Percentiles rank a stretch among this genome's conserved stretches.
Evolutionary conservation across 2,329 filamentous ascomycete species (phyloP).

Genomic region (Metarhizium album): DNA sequence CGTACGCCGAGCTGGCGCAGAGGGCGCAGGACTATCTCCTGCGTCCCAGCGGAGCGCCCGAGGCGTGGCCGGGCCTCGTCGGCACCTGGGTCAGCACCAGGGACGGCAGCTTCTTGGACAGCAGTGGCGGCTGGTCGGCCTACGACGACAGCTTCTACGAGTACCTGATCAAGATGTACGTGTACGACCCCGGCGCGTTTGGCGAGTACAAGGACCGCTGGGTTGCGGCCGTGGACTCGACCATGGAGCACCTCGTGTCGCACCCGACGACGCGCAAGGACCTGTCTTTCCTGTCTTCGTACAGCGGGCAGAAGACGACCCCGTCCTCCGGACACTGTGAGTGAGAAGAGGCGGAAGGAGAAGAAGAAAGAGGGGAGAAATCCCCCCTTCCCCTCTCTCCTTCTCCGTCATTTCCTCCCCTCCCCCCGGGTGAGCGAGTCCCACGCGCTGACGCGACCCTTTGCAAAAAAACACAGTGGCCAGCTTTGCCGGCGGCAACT

Average conservation of each 20-base stretch:
- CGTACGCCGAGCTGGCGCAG: conserved; percentile 57
- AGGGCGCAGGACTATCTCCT: conserved; percentile 61
- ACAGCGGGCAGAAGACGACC: conserved; percentile 31
- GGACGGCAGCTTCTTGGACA: conserved; percentile 57
- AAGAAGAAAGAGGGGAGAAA: no score
- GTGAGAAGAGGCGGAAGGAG: no score
- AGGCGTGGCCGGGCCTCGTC: conserved; percentile 69
- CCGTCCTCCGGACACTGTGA: conserved; percentile 40
- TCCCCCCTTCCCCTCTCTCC: no score
- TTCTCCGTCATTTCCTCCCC: no score
- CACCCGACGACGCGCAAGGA: conserved; percentile 57
- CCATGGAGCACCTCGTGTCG: conserved; percentile 59
- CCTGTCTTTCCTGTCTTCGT: conserved; percentile 59
- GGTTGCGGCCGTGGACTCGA: conserved; percentile 64
- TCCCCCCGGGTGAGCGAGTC: not conserved
- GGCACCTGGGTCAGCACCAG: conserved; percentile 55
- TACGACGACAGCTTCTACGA: conserved; percentile 78
- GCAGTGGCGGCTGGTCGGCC: conserved; percentile 63
- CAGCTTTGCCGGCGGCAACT: conserved; percentile 77
- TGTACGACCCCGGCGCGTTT: conserved; percentile 62
- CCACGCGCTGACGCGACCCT: conserved; percentile 22
- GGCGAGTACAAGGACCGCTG: conserved; percentile 59
- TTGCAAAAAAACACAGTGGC: conserved; percentile 44
- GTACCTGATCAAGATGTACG: conserved; percentile 84
- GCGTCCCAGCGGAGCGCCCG: conserved; percentile 42